phyloP scores from a whole-genome alignment of 805 yeast species.

The Vanderwaltozyma yarrowii region DNA sequence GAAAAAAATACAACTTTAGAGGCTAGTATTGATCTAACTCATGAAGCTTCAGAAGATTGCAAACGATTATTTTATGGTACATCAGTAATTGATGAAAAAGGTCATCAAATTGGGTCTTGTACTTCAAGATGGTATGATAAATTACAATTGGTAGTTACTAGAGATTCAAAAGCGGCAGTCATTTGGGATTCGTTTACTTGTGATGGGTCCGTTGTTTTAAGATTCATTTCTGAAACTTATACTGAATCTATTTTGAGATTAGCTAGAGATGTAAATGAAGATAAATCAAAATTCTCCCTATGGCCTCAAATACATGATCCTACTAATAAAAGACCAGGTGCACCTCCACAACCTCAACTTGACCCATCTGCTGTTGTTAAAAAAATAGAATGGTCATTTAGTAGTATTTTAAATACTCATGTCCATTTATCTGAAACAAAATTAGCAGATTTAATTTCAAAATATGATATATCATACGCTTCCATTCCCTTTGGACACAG shows the following conservation, averaged over 20 bases:
- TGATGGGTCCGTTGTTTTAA: slow-evolving; percentile 83
- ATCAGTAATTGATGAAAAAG: slow-evolving; percentile 53
- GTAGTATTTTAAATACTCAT: slow-evolving; percentile 30
- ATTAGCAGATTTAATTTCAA: slow-evolving; percentile 69
- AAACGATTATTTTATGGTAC: slow-evolving; percentile 80
- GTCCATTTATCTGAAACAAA: slow-evolving; percentile 84
- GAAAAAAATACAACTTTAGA: not conserved
- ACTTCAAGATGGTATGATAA: slow-evolving; percentile 92
- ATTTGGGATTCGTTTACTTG: slow-evolving; percentile 88
- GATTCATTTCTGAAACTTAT: slow-evolving; percentile 82
- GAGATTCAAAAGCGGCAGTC: slow-evolving; percentile 80
- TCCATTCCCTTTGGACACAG: slow-evolving; percentile 72
- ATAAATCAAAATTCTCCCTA: slow-evolving; percentile 31
- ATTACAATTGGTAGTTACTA: slow-evolving; percentile 72
- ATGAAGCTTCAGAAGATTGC: slow-evolving; percentile 32
- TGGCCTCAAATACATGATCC: slow-evolving; percentile 22
- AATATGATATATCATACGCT: slow-evolving; percentile 67
- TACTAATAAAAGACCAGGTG: not conserved
- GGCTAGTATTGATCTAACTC: slow-evolving; percentile 29
- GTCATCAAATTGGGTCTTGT: slow-evolving; percentile 86
- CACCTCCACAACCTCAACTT: slow-evolving; percentile 1
- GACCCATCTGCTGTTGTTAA: slow-evolving; percentile 8
- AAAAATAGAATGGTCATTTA: slow-evolving; percentile 31
- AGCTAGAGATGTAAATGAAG: slow-evolving; percentile 67
- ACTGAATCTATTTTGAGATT: slow-evolving; percentile 81